Conservation (phyloP, 2,329 filamentous ascomycete species). For the Pseudocercospora fijiensis region DNA sequence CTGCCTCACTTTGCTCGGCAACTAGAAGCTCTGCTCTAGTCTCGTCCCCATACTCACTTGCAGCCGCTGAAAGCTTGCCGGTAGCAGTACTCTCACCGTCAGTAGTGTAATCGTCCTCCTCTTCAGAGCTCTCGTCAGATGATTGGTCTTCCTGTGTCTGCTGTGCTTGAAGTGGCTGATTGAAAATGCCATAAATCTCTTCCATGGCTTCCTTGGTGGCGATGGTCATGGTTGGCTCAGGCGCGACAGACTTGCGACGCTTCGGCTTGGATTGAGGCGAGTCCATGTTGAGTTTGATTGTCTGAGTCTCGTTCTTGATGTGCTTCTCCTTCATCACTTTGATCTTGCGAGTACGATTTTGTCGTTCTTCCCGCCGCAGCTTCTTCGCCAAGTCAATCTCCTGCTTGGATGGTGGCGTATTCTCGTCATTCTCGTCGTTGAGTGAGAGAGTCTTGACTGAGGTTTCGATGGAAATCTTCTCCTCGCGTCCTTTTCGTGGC, state of each 20-base stretch:
- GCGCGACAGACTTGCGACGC: constrained; percentile 70
- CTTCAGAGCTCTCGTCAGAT: constrained; percentile 51
- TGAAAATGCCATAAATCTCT: constrained; percentile 97
- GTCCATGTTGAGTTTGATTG: constrained; percentile 89
- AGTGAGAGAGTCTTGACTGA: constrained; percentile 35
- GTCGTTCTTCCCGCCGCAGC: constrained; percentile 50
- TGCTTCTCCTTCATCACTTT: constrained; percentile 78
- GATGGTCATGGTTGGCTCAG: constrained; percentile 96
- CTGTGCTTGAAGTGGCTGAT: constrained; percentile 67
- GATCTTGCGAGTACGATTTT: constrained; percentile 56
- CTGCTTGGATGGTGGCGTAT: constrained; percentile 42
- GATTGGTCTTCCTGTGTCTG: constrained; percentile 58
- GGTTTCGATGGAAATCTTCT: constrained; percentile 30
- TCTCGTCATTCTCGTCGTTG: constrained; percentile 51
- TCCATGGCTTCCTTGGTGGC: constrained; percentile 94
- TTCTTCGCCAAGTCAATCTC: constrained; percentile 48
- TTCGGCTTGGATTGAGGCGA: constrained; percentile 84
- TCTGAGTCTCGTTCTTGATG: constrained; percentile 75
- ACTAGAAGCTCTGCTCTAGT: constrained; percentile 53
- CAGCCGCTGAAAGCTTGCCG: constrained; percentile 64
- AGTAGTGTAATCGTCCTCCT: constrained; percentile 53
- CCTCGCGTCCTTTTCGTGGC: constrained; percentile 14
- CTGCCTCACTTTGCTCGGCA: constrained; percentile 33
- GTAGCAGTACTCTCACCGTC: constrained; percentile 78
- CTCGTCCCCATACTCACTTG: constrained; percentile 67